Evolutionary conservation across 164 flowering plant genomes (phyloP), one percentile per base, ranked within the genome.

Genomic region (Vitis labrusca): DNA sequence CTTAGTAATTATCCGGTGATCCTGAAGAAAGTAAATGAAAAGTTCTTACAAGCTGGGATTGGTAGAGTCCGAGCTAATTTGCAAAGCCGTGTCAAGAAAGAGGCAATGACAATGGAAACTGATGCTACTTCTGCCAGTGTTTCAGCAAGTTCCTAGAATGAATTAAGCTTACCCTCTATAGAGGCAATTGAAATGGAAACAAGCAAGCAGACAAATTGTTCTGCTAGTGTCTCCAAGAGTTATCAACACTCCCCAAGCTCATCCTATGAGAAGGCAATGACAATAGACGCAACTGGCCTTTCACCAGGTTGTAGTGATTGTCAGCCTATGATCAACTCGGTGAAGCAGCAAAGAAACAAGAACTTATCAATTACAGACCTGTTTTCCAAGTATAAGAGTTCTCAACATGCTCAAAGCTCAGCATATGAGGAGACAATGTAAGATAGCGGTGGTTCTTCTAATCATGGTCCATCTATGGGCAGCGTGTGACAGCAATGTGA

Each of bases 21-120:
- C 53, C 81, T 92, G 53, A 94, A 92, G 81, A 97, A 94, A 90
- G 92, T 94, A 61, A 92, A 92, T 78, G 89, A 86, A 37, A 88
- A 90, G 68, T 90, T 92, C 77, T 74, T 92, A 68, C 79, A 89
- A 71, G 87, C 91, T 53, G 99, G 99, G 53, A 71, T 91, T 53
- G 84, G 63, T 19, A 80, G 97, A 84, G 89, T 92, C 50, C 85
- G 72, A 89, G 99, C 92, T 44, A 94, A 92, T 81, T 73, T 94
- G 80, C 90, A 85, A 77, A 92, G 97, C 81, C 94, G 86, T 67
- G 93, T 91, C 52, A 88, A 81, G 84, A 94, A 91, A 73, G 98
- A 97, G 61, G 84, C 77, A 65, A 88, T 94, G 97, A 79, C 90
- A 17, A 17, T 17, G 1, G 19, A 17, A 17, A 17, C 19, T 1